Base-by-base conservation (phyloP, 1,284 basidiomycete genomes). In the Puccinia novopanici region DNA sequence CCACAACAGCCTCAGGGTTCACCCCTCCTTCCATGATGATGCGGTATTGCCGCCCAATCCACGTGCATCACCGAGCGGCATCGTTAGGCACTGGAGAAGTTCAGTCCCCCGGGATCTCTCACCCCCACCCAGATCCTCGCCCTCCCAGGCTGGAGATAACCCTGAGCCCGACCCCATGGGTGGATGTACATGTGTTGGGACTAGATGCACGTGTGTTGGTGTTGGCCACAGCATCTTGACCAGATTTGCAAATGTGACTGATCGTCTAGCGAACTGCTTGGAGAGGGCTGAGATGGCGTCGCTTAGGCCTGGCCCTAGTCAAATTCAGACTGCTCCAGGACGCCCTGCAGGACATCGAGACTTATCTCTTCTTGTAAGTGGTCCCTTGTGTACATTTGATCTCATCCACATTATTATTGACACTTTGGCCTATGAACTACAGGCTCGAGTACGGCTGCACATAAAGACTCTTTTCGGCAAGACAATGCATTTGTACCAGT, bases 361-460 rank as follows among this genome's bases (percentile, higher is more conserved):
- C 54, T 22, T 59, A 0, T 6, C 72, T 74, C n/a, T n/a, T n/a
- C n/a, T n/a, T n/a, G n/a, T n/a, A n/a, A n/a, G n/a, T n/a, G n/a
- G n/a, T n/a, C n/a, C n/a, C n/a, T n/a, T n/a, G n/a, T n/a, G n/a
- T n/a, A n/a, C n/a, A n/a, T n/a, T n/a, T n/a, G n/a, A n/a, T n/a
- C n/a, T n/a, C n/a, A n/a, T n/a, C n/a, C n/a, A n/a, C n/a, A n/a
- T n/a, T n/a, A n/a, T n/a, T n/a, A n/a, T n/a, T n/a, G n/a, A n/a
- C n/a, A n/a, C n/a, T n/a, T n/a, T n/a, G n/a, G n/a, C n/a, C n/a
- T n/a, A n/a, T n/a, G n/a, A n/a, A n/a, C 72, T 59, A 45, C 42
- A 77, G 75, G 61, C 75, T n/a, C 63, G 63, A 67, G 63, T 77
- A 24, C 63, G 75, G 52, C 34, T 4, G 22, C 75, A 77, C 63